phyloP scores from a whole-genome alignment of 495 filamentous ascomycete species.

The Penicillium arizonense region DNA sequence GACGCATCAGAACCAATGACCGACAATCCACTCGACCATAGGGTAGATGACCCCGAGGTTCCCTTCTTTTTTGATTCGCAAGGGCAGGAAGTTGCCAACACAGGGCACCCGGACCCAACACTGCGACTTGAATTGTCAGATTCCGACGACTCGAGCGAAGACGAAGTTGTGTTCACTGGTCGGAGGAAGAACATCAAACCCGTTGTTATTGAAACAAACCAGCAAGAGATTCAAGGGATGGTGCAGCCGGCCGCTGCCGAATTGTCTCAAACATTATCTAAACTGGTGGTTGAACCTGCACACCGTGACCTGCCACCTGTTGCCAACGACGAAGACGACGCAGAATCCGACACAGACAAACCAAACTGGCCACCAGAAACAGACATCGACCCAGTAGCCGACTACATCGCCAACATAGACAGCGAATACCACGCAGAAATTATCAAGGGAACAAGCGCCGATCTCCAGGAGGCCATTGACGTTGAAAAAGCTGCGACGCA shows the following conservation, averaged over 20 bases:
- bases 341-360: neutral
- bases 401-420: slow-evolving; percentile 76
- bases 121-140: slow-evolving; percentile 1
- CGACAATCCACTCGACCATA: neutral
- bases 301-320: neutral
- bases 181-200: slow-evolving; percentile 20
- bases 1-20: slow-evolving; percentile 1
- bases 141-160: slow-evolving; percentile 34
- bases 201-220: slow-evolving; percentile 14
- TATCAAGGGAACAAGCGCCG: neutral
- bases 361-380: slow-evolving; percentile 11
- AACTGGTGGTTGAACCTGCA: neutral
- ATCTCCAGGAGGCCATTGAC: slow-evolving; percentile 11
- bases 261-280: neutral
- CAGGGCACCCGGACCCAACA: slow-evolving; percentile 18
- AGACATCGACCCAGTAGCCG: slow-evolving; percentile 60
- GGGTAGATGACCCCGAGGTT: neutral
- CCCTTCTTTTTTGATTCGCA: slow-evolving; percentile 27
- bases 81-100: slow-evolving; percentile 12
- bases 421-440: slow-evolving; percentile 29
- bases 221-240: slow-evolving; percentile 11
- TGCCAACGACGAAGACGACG: neutral
- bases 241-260: neutral
- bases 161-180: slow-evolving; percentile 45
- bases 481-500: slow-evolving; percentile 5